Conservation (phyloP, 306 rosid genomes). For the Mimosa pudica region DNA sequence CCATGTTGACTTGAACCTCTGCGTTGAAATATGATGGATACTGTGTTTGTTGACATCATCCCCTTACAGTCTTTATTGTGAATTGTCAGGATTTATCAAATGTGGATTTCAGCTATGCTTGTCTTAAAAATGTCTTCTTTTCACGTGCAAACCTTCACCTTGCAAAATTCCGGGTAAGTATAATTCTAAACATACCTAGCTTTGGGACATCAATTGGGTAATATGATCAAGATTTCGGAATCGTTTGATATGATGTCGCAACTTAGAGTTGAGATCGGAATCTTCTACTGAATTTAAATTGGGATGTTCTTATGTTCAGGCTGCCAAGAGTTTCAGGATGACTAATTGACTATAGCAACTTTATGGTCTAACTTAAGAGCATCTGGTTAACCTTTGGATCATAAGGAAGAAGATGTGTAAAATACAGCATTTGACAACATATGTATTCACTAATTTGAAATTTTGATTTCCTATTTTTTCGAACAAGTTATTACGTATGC, state of each 20-base stretch:
- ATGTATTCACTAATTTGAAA: constrained; percentile 8
- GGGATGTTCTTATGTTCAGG: constrained; percentile 28
- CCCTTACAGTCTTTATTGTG: constrained; percentile 33
- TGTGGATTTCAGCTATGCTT: constrained; percentile 95
- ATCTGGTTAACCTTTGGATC: not conserved
- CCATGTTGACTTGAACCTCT: constrained; percentile 7
- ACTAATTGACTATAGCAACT: constrained; percentile 19
- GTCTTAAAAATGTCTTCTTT: constrained; percentile 84
- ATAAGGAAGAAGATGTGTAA: constrained; percentile 2
- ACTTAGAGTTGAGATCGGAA: constrained; percentile 21
- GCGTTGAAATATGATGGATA: constrained; percentile 18
- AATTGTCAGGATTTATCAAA: constrained; percentile 76
- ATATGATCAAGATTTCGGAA: constrained; percentile 21
- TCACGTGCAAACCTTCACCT: constrained; percentile 86
- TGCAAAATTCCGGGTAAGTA: constrained; percentile 89
- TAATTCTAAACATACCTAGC: constrained; percentile 20
- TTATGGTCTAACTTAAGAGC: constrained; percentile 12
- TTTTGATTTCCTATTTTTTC: constrained; percentile 7
- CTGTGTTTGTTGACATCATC: constrained; percentile 19
- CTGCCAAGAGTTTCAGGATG: constrained; percentile 16
- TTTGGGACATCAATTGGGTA: constrained; percentile 24
- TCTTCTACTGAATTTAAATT: constrained; percentile 25
- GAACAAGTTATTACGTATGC: constrained; percentile 12
- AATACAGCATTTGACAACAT: constrained; percentile 1
- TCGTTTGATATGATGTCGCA: constrained; percentile 1